Percentiles rank a stretch among this genome's conserved stretches.
These are phyloP conservation scores for Fusarium concolor DNA, from an alignment of 2,329 filamentous ascomycete genomes.

Conservation along the genomic window DNA sequence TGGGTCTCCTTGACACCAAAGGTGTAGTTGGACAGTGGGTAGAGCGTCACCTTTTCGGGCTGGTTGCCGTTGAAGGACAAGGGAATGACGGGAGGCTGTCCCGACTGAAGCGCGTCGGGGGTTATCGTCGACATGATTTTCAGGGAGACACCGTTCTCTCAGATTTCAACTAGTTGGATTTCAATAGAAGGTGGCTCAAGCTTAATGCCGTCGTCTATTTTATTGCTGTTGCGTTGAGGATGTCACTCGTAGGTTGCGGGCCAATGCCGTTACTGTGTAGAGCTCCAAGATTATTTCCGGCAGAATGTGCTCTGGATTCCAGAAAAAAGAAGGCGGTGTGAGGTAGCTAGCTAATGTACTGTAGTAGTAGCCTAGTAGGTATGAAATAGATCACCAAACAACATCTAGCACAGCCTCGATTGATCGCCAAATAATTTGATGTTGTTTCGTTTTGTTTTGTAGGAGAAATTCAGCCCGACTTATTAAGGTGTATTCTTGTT, in stretches of 20 bases:
- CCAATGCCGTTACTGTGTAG: constrained; percentile 7
- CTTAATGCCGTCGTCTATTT: background rate
- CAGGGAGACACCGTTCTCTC: background rate
- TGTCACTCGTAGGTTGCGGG: constrained; percentile 13
- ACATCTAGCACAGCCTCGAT: background rate
- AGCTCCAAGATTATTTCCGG: constrained; percentile 32
- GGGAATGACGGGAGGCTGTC: constrained; percentile 80
- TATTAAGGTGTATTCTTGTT: no score
- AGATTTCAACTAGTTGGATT: background rate
- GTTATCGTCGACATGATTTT: constrained; percentile 84
- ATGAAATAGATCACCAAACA: no score
- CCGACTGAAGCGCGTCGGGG: constrained; percentile 79
- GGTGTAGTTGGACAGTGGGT: constrained; percentile 97
- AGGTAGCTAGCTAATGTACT: no score
- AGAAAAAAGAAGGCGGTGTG: constrained; percentile 27
- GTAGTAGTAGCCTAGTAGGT: no score
- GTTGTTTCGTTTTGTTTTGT: no score
- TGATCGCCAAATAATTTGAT: background rate
- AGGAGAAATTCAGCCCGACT: no score
- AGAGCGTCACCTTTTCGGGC: constrained; percentile 88
- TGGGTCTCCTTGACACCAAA: constrained; percentile 99
- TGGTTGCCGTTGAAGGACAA: constrained; percentile 90
- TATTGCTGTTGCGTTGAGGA: constrained; percentile 13
- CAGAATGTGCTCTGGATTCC: constrained; percentile 18
- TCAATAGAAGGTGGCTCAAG: background rate